These are phyloP conservation scores for Clavispora santaluciae DNA, from an alignment of 805 yeast species.

Conservation along the genomic window DNA sequence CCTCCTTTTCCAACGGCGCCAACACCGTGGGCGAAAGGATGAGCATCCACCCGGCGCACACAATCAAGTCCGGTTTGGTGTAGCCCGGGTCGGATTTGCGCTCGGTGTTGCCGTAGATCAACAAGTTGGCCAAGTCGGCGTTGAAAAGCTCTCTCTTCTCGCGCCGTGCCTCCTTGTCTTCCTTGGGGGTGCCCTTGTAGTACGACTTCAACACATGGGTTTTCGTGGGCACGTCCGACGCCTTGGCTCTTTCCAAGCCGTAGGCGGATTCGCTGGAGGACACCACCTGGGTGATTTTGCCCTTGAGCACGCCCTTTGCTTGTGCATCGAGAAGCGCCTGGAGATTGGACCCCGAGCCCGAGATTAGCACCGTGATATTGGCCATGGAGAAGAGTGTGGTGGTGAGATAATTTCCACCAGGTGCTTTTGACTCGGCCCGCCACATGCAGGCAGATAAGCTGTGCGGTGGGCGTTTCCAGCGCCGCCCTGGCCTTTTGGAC, in stretches of 20 bases:
- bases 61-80: conserved; percentile 73
- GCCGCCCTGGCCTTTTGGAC: too few relatives aligned
- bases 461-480: too few relatives aligned
- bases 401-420: neutral
- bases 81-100: conserved; percentile 29
- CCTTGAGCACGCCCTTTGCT: conserved; percentile 38
- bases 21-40: conserved; percentile 78
- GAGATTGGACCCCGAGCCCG: conserved; percentile 93
- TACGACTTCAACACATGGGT: conserved; percentile 70
- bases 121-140: conserved; percentile 65
- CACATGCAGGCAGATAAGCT: neutral
- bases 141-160: conserved; percentile 70
- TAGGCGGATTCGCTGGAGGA: conserved; percentile 85
- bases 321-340: conserved; percentile 88
- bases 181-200: conserved; percentile 71
- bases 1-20: conserved; percentile 52
- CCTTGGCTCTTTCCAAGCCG: conserved; percentile 75
- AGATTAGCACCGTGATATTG: conserved; percentile 69
- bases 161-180: conserved; percentile 52
- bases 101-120: conserved; percentile 45
- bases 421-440: conserved; percentile 2
- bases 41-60: conserved; percentile 99
- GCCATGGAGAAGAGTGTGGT: conserved; percentile 1
- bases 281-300: conserved; percentile 67
- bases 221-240: conserved; percentile 64